Evolutionary conservation across 2,329 filamentous ascomycete species (phyloP).

Genomic region (Ceratocystis cacaofunesta): DNA sequence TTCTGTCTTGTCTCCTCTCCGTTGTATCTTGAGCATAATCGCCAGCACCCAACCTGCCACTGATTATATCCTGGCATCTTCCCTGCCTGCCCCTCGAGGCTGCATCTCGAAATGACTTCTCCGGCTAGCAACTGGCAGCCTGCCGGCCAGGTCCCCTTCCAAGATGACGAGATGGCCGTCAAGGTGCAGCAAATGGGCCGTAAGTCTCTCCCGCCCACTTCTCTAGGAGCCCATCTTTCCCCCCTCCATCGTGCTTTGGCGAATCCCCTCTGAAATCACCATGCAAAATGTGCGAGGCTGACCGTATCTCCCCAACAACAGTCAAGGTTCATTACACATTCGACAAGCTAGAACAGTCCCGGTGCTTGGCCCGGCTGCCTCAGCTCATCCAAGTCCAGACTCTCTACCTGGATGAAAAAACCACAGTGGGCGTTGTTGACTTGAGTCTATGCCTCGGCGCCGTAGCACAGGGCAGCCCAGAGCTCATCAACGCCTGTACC

Average conservation of each 20-base stretch:
- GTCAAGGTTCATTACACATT: conserved; percentile 97
- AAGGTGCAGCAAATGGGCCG: conserved; percentile 51
- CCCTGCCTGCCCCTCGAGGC: not conserved
- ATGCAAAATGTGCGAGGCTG: conserved; percentile 17
- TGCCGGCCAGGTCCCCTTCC: conserved; percentile 12
- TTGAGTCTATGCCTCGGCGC: conserved; percentile 76
- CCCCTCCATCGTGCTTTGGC: too few relatives aligned
- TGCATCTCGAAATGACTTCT: conserved; percentile 11
- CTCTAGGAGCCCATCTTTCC: not conserved
- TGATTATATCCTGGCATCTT: not conserved
- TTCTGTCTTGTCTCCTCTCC: too few relatives aligned
- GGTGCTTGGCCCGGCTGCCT: conserved; percentile 76
- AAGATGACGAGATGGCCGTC: conserved; percentile 31
- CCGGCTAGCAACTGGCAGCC: conserved; percentile 12
- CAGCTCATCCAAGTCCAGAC: conserved; percentile 68
- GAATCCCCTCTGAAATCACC: too few relatives aligned
- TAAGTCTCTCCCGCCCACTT: conserved; percentile 29
- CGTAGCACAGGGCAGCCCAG: conserved; percentile 64
- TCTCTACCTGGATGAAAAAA: conserved; percentile 63
- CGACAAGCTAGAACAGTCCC: conserved; percentile 73
- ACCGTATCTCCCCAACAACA: conserved; percentile 26
- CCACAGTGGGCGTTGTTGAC: conserved; percentile 74
- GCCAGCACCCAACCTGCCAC: not conserved
- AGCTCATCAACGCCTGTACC: conserved; percentile 36
- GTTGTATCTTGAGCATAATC: too few relatives aligned